Percentiles rank a stretch among this genome's conserved stretches.
Conservation (phyloP, 768 basidiomycete genomes). For the Daedaleopsis nitida region DNA sequence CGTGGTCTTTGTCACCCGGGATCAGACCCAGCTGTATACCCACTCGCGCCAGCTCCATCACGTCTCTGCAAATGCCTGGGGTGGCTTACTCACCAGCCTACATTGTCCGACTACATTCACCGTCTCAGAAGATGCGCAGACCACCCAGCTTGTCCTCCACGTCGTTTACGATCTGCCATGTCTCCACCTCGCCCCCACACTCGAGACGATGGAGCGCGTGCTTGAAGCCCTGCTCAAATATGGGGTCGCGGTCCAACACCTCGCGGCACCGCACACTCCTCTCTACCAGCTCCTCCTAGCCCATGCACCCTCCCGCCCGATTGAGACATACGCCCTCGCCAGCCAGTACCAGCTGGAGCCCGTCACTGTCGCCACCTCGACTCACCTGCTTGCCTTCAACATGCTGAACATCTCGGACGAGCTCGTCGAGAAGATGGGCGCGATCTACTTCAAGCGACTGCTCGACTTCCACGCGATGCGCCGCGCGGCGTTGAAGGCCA, state of each 20-base stretch:
- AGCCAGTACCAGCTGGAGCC: slow-evolving; percentile 34
- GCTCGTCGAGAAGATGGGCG: slow-evolving; percentile 38
- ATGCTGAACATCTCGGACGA: slow-evolving; percentile 39
- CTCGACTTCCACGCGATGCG: slow-evolving; percentile 39
- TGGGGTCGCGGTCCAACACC: slow-evolving; percentile 23
- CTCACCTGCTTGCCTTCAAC: slow-evolving; percentile 38
- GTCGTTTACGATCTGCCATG: slow-evolving; percentile 31
- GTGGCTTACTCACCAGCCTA: no score
- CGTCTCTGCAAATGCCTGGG: no score
- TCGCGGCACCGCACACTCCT: slow-evolving; percentile 30
- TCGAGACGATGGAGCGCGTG: slow-evolving; percentile 25
- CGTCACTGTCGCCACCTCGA: slow-evolving; percentile 40
- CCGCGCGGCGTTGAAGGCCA: slow-evolving; percentile 33
- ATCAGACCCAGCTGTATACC: no score
- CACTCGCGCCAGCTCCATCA: no score
- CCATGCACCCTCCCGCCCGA: slow-evolving; percentile 35
- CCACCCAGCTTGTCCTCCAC: slow-evolving; percentile 29
- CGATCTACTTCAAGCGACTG: slow-evolving; percentile 42
- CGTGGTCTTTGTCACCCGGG: no score
- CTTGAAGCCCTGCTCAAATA: slow-evolving; percentile 28
- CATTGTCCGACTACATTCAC: no score
- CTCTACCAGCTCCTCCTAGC: slow-evolving; percentile 36
- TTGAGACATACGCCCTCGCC: slow-evolving; percentile 45
- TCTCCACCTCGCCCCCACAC: slow-evolving; percentile 27
- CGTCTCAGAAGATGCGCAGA: no score